Evolutionary conservation across 352 stramenopile species (phyloP).

Genomic region (Pilasporangium apinafurcum): DNA sequence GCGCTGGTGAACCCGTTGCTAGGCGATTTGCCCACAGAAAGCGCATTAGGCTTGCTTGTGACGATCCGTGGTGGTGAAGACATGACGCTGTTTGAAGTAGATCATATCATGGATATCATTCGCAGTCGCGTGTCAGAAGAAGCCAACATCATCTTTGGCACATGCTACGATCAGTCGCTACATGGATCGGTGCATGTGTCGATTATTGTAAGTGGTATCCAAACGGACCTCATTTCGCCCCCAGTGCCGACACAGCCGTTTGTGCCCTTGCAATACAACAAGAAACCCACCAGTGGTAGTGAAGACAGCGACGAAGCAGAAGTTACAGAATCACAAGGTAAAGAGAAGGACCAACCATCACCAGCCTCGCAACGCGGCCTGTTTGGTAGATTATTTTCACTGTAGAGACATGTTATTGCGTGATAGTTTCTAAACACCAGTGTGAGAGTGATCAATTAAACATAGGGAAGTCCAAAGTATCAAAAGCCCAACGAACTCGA

Average conservation of each 20-base stretch:
- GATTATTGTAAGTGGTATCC: slow-evolving; percentile 86
- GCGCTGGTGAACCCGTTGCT: slow-evolving; percentile 95
- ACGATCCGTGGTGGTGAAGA: slow-evolving; percentile 93
- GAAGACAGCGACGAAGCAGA: slow-evolving; percentile 3
- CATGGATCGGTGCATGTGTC: slow-evolving; percentile 80
- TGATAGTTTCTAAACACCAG: too few relatives aligned
- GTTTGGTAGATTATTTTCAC: slow-evolving; percentile 70
- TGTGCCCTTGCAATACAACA: slow-evolving; percentile 29
- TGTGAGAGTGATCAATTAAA: too few relatives aligned
- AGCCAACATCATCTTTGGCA: slow-evolving; percentile 89
- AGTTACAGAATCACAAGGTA: slow-evolving; percentile 1
- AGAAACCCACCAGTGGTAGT: slow-evolving; percentile 20
- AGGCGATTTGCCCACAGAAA: slow-evolving; percentile 90
- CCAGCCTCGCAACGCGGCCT: slow-evolving; percentile 32
- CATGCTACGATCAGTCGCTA: slow-evolving; percentile 80
- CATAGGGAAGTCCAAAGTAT: too few relatives aligned
- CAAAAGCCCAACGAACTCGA: too few relatives aligned
- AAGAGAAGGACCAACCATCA: slow-evolving; percentile 10
- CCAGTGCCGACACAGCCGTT: slow-evolving; percentile 48
- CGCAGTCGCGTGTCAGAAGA: slow-evolving; percentile 68
- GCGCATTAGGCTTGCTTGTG: slow-evolving; percentile 91
- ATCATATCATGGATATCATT: slow-evolving; percentile 87
- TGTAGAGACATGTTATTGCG: too few relatives aligned
- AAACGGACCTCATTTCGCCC: slow-evolving; percentile 79
- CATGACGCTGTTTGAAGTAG: slow-evolving; percentile 92